A percentile compares a stretch with the other conserved stretches of the same genome.
Conservation (phyloP, 2,329 filamentous ascomycete species). For the Diaporthe nobilis region DNA sequence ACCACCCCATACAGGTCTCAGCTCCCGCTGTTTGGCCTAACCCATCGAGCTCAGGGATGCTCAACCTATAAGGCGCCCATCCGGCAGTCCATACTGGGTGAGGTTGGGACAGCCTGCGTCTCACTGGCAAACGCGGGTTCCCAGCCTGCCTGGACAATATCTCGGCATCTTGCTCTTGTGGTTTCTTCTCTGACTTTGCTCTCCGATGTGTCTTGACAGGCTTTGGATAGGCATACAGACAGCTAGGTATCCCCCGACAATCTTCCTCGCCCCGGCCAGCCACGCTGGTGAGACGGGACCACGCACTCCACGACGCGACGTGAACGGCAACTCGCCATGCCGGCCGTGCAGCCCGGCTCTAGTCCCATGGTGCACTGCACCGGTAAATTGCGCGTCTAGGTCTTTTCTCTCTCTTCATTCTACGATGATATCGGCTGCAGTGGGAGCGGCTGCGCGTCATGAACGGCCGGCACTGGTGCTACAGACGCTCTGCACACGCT, state of each 20-base stretch:
- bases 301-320: not conserved
- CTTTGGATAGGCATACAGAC: not conserved
- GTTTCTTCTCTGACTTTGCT: not conserved
- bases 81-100: not conserved
- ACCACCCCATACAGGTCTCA: too few relatives aligned
- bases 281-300: not conserved
- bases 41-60: not conserved
- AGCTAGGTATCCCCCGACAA: not conserved
- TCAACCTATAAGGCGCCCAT: not conserved
- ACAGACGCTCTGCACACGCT: not conserved
- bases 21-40: too few relatives aligned
- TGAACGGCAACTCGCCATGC: not conserved
- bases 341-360: not conserved
- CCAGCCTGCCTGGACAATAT: not conserved
- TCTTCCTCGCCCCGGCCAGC: not conserved
- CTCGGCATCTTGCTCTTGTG: not conserved
- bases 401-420: not conserved
- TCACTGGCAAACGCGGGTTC: not conserved
- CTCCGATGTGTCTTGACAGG: not conserved
- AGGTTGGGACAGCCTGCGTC: not conserved
- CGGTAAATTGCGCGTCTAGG: not conserved
- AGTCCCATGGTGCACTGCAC: not conserved
- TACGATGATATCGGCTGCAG: not conserved
- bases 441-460: not conserved
- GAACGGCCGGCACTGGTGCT: not conserved